Base-by-base conservation (phyloP, 2,329 filamentous ascomycete species). In the Penicillium palitans region DNA sequence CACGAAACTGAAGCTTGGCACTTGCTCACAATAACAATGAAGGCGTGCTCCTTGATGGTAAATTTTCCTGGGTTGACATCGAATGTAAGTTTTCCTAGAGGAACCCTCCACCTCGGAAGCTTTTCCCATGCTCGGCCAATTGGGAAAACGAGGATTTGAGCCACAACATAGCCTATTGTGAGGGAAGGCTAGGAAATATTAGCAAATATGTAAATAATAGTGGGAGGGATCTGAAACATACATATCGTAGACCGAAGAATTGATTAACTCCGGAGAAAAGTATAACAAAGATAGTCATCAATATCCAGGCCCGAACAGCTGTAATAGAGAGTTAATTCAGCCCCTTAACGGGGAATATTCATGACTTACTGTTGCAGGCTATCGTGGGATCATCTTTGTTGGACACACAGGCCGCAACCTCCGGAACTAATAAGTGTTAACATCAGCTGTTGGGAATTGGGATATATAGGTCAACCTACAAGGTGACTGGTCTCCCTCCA, bases 401-500 rank as follows among this genome's bases (percentile, higher is more conserved):
- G 2, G 68, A 61, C 2, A 75, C 72, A 64, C 73, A 75, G 35
- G 73, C 70, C 13, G 73, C 73, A 31, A 75, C 72, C 56, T 75
- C 73, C 10, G 73, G 72, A 50, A 75, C 72, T 75, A 49, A 29
- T 50, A 5, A 19, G 37, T 17, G 29, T 63, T 24, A 60, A 21
- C 55, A 33, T n/a, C n/a, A 2, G n/a, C 15, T 17, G 4, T 21
- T 33, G 4, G 12, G 5, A 31, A 3, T 24, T 37, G 3, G 12
- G 9, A 27, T 15, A 21, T 4, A 24, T 51, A 6, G 42, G 24
- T 39, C 17, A 12, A 57, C 71, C 52, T 58, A 75, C 73, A 75
- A 24, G 73, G 73, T 19, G 73, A 75, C 60, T 75, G 69, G 37
- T 75, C 73, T 15, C 73, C 73, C 25, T 74, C 70, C 13, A 75